phyloP scores from a whole-genome alignment of 495 filamentous ascomycete species.

The Xylaria curta region DNA sequence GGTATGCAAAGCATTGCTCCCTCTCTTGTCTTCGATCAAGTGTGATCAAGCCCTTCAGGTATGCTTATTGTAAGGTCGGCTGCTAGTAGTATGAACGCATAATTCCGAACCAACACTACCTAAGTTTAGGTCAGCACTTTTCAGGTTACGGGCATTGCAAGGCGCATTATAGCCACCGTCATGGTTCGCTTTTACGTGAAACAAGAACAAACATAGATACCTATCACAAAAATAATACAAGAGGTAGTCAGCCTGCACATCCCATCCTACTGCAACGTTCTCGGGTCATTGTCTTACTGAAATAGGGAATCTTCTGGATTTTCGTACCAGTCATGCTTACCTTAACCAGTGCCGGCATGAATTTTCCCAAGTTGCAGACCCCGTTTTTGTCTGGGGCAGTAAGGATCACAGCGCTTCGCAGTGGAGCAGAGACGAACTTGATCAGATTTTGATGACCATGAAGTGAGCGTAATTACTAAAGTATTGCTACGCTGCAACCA shows the following conservation, averaged over 20 bases:
- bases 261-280: slow-evolving; percentile 18
- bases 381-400: not conserved
- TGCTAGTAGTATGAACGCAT: slow-evolving; percentile 6
- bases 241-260: slow-evolving; percentile 17
- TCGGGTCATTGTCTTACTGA: slow-evolving; percentile 13
- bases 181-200: slow-evolving; percentile 4
- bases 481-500: slow-evolving; percentile 7
- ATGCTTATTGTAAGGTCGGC: not conserved
- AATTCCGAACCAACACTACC: not conserved
- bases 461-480: slow-evolving; percentile 11
- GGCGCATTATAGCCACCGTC: not conserved
- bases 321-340: slow-evolving; percentile 9
- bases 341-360: slow-evolving; percentile 9
- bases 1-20: not conserved
- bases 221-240: not conserved
- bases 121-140: slow-evolving; percentile 9
- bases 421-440: not conserved
- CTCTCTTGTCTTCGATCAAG: not conserved
- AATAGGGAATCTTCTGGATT: slow-evolving; percentile 26
- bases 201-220: not conserved
- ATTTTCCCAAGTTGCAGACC: not conserved
- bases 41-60: not conserved
- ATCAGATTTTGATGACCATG: not conserved
- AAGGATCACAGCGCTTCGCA: not conserved
- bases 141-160: not conserved